Evolutionary conservation across 2,329 filamentous ascomycete genomes (phyloP).

Genomic region (Diaporthe nobilis): DNA sequence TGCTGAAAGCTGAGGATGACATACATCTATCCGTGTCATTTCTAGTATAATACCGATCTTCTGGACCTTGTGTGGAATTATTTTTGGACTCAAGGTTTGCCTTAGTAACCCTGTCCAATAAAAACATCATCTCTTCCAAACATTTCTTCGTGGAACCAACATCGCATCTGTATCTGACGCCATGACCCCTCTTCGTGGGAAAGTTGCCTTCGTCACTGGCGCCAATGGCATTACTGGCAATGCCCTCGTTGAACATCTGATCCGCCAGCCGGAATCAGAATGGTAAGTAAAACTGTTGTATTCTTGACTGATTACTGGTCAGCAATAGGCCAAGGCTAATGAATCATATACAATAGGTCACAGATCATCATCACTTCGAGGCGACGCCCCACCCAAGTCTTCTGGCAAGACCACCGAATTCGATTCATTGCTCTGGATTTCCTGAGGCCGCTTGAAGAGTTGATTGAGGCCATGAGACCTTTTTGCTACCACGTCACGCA

Average conservation of each 20-base stretch:
- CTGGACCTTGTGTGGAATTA: neutral
- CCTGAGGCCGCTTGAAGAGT: constrained; percentile 39
- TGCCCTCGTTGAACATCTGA: constrained; percentile 52
- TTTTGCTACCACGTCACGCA: constrained; percentile 37
- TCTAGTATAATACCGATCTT: neutral
- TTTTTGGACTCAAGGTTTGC: neutral
- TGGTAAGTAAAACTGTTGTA: constrained; percentile 3
- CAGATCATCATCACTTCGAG: constrained; percentile 40
- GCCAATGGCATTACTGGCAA: constrained; percentile 53
- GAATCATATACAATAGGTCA: constrained; percentile 1
- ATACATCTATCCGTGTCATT: neutral
- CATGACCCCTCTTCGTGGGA: constrained; percentile 1
- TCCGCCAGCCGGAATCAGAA: constrained; percentile 39
- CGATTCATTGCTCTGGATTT: constrained; percentile 40
- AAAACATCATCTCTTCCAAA: neutral
- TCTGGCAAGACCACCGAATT: constrained; percentile 41
- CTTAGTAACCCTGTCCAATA: neutral
- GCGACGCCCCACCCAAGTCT: constrained; percentile 4
- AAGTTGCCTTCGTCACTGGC: constrained; percentile 43
- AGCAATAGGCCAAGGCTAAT: neutral
- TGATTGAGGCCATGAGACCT: constrained; percentile 35
- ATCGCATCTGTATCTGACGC: neutral
- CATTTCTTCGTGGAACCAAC: neutral
- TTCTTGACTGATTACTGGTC: neutral
- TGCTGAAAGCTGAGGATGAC: neutral